Evolutionary conservation across 805 yeast genomes (phyloP).

Genomic region (Nakazawaea ernobii): DNA sequence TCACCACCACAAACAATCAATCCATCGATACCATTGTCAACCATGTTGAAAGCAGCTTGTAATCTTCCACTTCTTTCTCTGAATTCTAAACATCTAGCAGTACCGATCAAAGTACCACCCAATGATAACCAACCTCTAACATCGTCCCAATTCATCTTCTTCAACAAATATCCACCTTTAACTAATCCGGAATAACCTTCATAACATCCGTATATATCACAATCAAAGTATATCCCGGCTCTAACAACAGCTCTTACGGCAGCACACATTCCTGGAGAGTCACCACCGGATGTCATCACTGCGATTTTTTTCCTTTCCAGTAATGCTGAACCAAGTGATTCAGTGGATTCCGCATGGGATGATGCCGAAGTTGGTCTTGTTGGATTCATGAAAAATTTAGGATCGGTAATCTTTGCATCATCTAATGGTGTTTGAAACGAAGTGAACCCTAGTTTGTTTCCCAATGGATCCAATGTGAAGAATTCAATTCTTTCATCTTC

Average conservation of each 20-base stretch:
- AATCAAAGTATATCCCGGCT: slow-evolving; percentile 58
- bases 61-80: slow-evolving; percentile 82
- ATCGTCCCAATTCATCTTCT: slow-evolving; percentile 84
- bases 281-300: slow-evolving; percentile 80
- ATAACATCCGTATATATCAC: slow-evolving; percentile 61
- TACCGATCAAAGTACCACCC: slow-evolving; percentile 96
- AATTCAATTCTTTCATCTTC: slow-evolving; percentile 16
- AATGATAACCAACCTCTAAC: slow-evolving; percentile 89
- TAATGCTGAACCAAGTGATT: neutral
- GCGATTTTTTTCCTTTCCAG: slow-evolving; percentile 43
- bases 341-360: slow-evolving; percentile 4
- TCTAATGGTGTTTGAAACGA: slow-evolving; percentile 34
- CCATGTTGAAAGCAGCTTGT: slow-evolving; percentile 77
- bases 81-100: slow-evolving; percentile 88
- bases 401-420: slow-evolving; percentile 22
- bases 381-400: slow-evolving; percentile 26
- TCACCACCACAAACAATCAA: slow-evolving; percentile 97
- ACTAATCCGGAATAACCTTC: slow-evolving; percentile 77
- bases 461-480: slow-evolving; percentile 59
- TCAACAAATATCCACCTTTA: slow-evolving; percentile 55
- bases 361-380: slow-evolving; percentile 3
- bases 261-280: slow-evolving; percentile 79
- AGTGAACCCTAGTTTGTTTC: slow-evolving; percentile 53
- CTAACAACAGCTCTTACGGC: slow-evolving; percentile 70
- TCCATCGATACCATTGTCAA: slow-evolving; percentile 87